Evolutionary conservation across 2,329 filamentous ascomycete genomes (phyloP).

Genomic region (Tothia fuscella): DNA sequence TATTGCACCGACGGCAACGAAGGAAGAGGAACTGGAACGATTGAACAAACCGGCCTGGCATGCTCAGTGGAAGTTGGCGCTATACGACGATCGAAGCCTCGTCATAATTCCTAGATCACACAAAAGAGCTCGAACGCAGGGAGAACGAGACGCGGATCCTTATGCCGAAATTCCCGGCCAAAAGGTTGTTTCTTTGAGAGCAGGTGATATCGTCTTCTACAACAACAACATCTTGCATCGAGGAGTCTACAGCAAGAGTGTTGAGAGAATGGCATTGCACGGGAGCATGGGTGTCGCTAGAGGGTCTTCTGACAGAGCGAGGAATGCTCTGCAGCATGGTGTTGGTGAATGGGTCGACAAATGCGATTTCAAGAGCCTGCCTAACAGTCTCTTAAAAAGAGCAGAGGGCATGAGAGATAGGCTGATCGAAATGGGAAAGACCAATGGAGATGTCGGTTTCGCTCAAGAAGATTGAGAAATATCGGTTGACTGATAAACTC

Average conservation of each 20-base stretch:
- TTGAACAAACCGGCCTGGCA: conserved; percentile 54
- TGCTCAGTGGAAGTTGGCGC: conserved; percentile 77
- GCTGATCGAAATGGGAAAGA: conserved; percentile 49
- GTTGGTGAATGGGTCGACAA: conserved; percentile 53
- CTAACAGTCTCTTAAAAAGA: conserved; percentile 27
- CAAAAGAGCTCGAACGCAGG: conserved; percentile 53
- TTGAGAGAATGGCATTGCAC: conserved; percentile 59
- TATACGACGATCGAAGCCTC: conserved; percentile 56
- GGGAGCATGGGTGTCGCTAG: conserved; percentile 54
- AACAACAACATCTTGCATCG: conserved; percentile 80
- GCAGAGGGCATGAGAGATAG: conserved; percentile 51
- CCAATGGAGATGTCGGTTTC: conserved; percentile 51
- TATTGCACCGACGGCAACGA: conserved; percentile 51
- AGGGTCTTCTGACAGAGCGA: conserved; percentile 45
- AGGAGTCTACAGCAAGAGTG: conserved; percentile 48
- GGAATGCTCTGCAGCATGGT: conserved; percentile 66
- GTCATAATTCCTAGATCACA: conserved; percentile 72
- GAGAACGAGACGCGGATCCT: conserved; percentile 55
- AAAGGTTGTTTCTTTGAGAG: conserved; percentile 50
- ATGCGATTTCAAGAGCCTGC: conserved; percentile 43
- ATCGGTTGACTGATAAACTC: no score
- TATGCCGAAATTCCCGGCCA: conserved; percentile 55
- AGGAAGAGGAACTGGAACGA: conserved; percentile 54
- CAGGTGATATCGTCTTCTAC: conserved; percentile 78
- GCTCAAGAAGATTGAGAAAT: conserved; percentile 48